Base-by-base conservation (phyloP, 352 stramenopile species). In the Globisporangium canariense region DNA sequence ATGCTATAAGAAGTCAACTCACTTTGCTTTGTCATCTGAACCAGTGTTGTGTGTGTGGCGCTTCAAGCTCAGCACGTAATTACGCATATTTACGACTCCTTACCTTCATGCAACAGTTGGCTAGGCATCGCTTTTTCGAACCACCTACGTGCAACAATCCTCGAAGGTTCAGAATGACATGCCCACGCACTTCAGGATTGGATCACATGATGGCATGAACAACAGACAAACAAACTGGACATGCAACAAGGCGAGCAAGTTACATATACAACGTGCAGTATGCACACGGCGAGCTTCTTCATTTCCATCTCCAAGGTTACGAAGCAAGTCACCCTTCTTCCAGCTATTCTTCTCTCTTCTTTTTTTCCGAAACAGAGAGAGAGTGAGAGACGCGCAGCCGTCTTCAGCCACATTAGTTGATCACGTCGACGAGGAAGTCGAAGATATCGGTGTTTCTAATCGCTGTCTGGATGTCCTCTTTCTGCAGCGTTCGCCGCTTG, bases 381-480 rank as follows among this genome's bases (percentile, higher is more conserved):
- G 25, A 28, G 22, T 25, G 25, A 28, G 25, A 28, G 25, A 28
- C 41, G 22, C 14, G 16, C 43, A 9, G 3, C 3, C 13, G 40
- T 14, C 14, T 46, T 18, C 40, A 20, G 43, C 43, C 13, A 1
- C 43, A 49, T 89, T 91, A 93, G 77, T 93, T 93, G 71, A 94
- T 93, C 41, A 97, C 87, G 56, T 99, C 96, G 30, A 99, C 93
- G 54, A 99, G 88, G 73, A 99, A 99, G 78, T 99, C 97, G 77
- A 99, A 99, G 73, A 99, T 98, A 75, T 99, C 97, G 38, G 97
- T 99, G 71, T 98, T 98, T 61, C 96, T 84, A 78, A 99, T 99
- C 50, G 97, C 97, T 58, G 96, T 97, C 65, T 98, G 86, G 62
- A 99, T 98, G 77, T 99, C 97, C 79, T 99, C 96, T 77, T 99